phyloP scores from a whole-genome alignment of 176 grass and related monocot species.

The Saccharum spontaneum region DNA sequence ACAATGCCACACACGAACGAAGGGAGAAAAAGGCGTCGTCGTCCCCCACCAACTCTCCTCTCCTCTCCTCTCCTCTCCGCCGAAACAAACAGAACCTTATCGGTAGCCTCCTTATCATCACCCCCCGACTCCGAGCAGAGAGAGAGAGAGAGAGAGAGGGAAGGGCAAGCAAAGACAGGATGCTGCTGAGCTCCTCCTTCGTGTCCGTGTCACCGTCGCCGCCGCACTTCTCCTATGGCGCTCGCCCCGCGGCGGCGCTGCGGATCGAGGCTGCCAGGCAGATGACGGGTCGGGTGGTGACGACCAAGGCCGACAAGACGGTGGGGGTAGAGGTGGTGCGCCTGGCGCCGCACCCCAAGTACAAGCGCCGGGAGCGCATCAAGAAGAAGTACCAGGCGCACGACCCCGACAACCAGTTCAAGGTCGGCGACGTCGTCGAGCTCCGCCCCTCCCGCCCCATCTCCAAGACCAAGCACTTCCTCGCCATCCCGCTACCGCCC shows the following conservation, averaged over 20 bases:
- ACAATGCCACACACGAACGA: too few species aligned
- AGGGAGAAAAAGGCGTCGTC: too few species aligned
- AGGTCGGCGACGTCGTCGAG: conserved; percentile 85
- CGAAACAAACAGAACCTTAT: too few species aligned
- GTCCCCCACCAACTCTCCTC: too few species aligned
- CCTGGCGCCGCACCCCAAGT: conserved; percentile 68
- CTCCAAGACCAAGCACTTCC: conserved; percentile 94
- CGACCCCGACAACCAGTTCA: conserved; percentile 88
- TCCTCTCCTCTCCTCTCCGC: too few species aligned
- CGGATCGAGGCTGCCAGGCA: conserved; percentile 60
- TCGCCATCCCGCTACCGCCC: conserved; percentile 61
- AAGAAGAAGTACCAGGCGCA: conserved; percentile 98
- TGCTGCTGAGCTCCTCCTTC: conserved; percentile 38
- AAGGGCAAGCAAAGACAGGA: background rate
- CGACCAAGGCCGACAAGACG: conserved; percentile 85
- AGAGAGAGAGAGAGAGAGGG: background rate
- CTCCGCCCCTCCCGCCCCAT: conserved; percentile 84
- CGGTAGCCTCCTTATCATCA: too few species aligned
- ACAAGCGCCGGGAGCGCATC: conserved; percentile 67
- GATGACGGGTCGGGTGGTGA: conserved; percentile 74
- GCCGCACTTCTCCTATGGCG: background rate
- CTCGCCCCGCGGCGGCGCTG: background rate
- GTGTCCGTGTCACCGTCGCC: background rate
- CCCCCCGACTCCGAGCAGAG: too few species aligned
- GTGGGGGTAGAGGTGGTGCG: conserved; percentile 77